phyloP scores from a whole-genome alignment of 208 protist species.

The Pavlovales sp. region DNA sequence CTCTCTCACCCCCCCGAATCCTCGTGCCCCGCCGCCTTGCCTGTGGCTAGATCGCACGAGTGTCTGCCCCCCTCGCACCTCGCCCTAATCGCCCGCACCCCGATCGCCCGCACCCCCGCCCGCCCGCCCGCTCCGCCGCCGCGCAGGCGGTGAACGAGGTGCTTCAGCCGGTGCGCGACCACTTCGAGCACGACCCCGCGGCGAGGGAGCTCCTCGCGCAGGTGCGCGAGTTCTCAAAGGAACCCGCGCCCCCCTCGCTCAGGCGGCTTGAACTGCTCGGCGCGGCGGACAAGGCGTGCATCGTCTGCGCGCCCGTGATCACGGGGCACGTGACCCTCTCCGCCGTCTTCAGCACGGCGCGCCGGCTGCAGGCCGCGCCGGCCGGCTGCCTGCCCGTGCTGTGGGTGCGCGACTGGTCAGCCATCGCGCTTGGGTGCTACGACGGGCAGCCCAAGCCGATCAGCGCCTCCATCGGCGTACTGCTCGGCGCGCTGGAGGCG shows the following conservation, averaged over 20 bases:
- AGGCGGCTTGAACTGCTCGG: background rate
- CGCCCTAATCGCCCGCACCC: too few species aligned
- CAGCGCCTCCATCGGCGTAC: background rate
- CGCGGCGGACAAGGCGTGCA: background rate
- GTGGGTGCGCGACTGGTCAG: conserved; percentile 29
- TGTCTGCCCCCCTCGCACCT: too few species aligned
- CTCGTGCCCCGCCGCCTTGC: background rate
- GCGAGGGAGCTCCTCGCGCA: conserved; percentile 76
- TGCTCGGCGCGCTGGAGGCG: conserved; percentile 3
- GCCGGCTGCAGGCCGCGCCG: conserved; percentile 1
- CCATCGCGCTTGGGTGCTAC: background rate
- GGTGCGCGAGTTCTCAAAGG: conserved; percentile 62
- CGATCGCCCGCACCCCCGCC: too few species aligned
- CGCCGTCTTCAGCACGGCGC: background rate
- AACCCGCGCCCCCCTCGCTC: background rate
- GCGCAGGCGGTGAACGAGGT: conserved; percentile 67
- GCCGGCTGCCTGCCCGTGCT: background rate
- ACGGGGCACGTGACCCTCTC: background rate
- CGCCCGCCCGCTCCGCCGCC: too few species aligned
- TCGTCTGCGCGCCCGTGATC: conserved; percentile 20
- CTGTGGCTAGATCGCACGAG: background rate
- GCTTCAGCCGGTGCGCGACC: conserved; percentile 85
- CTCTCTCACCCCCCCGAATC: background rate
- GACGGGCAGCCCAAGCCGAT: background rate
- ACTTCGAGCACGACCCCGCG: conserved; percentile 77